Percentiles rank a stretch among this genome's conserved stretches.
Conservation (phyloP, 129 eudicot genomes). For the Scalesia atractyloides region DNA sequence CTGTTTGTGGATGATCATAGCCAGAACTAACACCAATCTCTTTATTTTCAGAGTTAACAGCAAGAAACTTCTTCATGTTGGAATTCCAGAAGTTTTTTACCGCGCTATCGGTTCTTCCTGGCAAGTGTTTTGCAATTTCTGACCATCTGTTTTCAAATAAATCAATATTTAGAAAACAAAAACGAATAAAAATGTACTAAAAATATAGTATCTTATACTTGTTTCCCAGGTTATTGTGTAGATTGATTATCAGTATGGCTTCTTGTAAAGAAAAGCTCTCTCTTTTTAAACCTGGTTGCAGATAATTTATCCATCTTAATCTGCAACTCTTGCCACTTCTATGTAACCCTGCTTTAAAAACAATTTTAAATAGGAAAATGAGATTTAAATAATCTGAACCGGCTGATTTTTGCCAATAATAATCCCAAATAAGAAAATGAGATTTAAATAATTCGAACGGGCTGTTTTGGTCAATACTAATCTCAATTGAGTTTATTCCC, state of each 20-base stretch:
- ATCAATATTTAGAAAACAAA: not conserved
- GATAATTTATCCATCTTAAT: conserved; percentile 66
- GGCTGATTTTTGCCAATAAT: too few species aligned
- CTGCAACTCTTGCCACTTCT: conserved; percentile 79
- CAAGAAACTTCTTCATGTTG: conserved; percentile 52
- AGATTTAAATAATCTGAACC: too few species aligned
- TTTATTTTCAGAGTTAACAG: not conserved
- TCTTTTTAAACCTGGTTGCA: conserved; percentile 59
- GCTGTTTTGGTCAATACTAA: too few species aligned
- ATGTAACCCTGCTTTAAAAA: conserved; percentile 43
- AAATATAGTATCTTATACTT: conserved; percentile 28
- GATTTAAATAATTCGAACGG: too few species aligned
- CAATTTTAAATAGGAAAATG: too few species aligned
- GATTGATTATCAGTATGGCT: conserved; percentile 53
- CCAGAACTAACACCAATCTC: too few species aligned
- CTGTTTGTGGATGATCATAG: not conserved
- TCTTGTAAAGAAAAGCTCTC: conserved; percentile 56
- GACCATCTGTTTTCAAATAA: conserved; percentile 35
- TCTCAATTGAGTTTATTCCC: too few species aligned
- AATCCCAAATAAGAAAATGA: too few species aligned
- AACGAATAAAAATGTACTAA: not conserved
- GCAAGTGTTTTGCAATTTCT: conserved; percentile 52
- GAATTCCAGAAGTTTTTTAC: conserved; percentile 62
- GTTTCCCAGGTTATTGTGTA: conserved; percentile 58
- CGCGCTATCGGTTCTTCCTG: conserved; percentile 64